Evolutionary conservation across 176 grass and related monocot genomes (phyloP).

Genomic region (Tillandsia leiboldiana): DNA sequence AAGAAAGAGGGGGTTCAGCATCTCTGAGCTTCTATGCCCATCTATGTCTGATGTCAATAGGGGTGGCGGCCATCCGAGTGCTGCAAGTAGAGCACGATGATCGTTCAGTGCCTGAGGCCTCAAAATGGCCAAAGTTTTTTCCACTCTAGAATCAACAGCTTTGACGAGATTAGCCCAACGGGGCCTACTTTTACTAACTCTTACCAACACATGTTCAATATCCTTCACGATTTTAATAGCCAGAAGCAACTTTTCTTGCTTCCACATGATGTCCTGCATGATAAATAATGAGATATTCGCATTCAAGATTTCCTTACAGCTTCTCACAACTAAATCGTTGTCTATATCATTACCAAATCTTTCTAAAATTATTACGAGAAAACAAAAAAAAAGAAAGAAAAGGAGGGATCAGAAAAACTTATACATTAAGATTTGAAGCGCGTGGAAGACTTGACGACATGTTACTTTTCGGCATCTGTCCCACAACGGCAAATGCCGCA

Average conservation of each 20-base stretch:
- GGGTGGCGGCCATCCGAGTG: conserved; percentile 78
- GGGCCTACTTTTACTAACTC: conserved; percentile 36
- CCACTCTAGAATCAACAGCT: conserved; percentile 89
- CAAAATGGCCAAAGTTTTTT: conserved; percentile 64
- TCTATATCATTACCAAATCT: neutral
- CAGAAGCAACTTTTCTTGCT: conserved; percentile 56
- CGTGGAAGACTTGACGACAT: conserved; percentile 26
- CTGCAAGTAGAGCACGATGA: conserved; percentile 67
- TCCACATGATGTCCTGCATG: conserved; percentile 43
- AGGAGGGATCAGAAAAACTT: conserved; percentile 8
- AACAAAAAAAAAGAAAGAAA: neutral
- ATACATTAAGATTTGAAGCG: conserved; percentile 28
- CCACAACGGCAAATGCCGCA: conserved; percentile 53
- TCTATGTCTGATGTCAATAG: conserved; percentile 46
- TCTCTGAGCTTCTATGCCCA: conserved; percentile 38
- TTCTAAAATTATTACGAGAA: conserved; percentile 1
- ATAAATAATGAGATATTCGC: conserved; percentile 2
- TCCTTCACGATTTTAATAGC: conserved; percentile 53
- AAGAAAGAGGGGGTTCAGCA: conserved; percentile 62
- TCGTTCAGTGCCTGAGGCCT: conserved; percentile 68
- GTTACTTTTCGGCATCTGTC: conserved; percentile 40
- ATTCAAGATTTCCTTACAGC: neutral
- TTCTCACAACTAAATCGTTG: neutral
- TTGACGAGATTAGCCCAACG: conserved; percentile 63
- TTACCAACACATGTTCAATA: conserved; percentile 55